These are phyloP conservation scores for Huntiella decipiens DNA, from an alignment of 2,329 filamentous ascomycete species.

Conservation along the genomic window DNA sequence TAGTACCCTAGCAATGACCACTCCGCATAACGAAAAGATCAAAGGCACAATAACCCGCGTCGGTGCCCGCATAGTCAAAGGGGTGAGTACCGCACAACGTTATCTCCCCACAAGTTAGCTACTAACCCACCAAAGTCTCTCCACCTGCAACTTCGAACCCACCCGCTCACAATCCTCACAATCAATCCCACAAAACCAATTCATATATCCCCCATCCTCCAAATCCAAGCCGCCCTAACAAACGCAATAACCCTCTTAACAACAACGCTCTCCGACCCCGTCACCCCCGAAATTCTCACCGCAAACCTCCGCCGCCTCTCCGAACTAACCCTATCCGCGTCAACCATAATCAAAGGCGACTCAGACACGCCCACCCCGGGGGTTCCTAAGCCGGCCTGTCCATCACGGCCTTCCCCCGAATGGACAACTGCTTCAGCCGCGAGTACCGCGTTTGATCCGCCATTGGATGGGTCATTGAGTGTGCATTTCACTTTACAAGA, in stretches of 20 bases:
- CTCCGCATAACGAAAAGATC: constrained; percentile 67
- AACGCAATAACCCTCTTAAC: constrained; percentile 68
- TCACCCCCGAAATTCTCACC: constrained; percentile 37
- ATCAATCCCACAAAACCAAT: constrained; percentile 31
- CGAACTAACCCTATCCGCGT: constrained; percentile 32
- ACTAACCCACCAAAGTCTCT: constrained; percentile 36
- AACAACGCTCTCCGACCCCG: constrained; percentile 43
- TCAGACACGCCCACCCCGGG: background rate
- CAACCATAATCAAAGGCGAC: constrained; percentile 34
- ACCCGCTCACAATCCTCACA: constrained; percentile 31
- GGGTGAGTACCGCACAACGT: constrained; percentile 33
- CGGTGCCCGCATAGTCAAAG: constrained; percentile 80
- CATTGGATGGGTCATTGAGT: constrained; percentile 43
- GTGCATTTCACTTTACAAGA: constrained; percentile 55
- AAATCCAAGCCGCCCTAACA: constrained; percentile 59
- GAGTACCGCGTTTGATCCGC: constrained; percentile 24
- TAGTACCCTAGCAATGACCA: constrained; percentile 76
- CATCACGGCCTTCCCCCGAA: constrained; percentile 17
- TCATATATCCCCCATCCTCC: constrained; percentile 49
- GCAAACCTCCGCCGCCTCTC: constrained; percentile 37
- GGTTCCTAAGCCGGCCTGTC: background rate
- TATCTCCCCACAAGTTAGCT: background rate
- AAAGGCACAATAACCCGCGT: constrained; percentile 86
- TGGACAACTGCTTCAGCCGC: constrained; percentile 28
- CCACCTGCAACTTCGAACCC: constrained; percentile 55